These are phyloP conservation scores for Penicillium sclerotiorum DNA, from an alignment of 2,329 filamentous ascomycete genomes.

Conservation along the genomic window DNA sequence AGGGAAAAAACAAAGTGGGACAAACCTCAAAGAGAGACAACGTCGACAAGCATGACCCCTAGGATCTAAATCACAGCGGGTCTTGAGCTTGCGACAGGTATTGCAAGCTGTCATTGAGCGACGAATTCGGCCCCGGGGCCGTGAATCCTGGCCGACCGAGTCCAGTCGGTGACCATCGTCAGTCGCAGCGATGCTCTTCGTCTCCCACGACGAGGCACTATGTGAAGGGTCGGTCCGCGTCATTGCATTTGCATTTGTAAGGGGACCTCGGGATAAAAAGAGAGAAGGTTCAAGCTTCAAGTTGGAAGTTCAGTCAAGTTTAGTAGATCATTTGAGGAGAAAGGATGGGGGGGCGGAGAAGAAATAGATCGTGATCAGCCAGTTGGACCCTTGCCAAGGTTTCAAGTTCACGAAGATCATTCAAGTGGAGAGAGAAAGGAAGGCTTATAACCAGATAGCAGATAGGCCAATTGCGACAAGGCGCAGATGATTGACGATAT, in stretches of 20 bases:
- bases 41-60: constrained; percentile 40
- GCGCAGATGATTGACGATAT: constrained; percentile 27
- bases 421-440: constrained; percentile 22
- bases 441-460: constrained; percentile 30
- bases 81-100: constrained; percentile 42
- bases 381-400: constrained; percentile 22
- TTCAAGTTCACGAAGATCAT: constrained; percentile 25
- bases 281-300: background rate
- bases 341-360: constrained; percentile 4
- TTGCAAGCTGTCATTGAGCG: constrained; percentile 42
- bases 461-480: constrained; percentile 30
- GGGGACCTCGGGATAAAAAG: background rate
- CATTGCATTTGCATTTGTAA: constrained; percentile 23
- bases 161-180: constrained; percentile 28
- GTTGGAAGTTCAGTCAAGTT: too few species aligned
- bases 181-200: constrained; percentile 25
- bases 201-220: constrained; percentile 32
- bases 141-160: constrained; percentile 28
- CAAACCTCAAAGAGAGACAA: constrained; percentile 39
- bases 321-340: constrained; percentile 2
- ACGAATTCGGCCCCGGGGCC: constrained; percentile 37
- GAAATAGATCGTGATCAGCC: constrained; percentile 14
- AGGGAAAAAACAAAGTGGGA: constrained; percentile 2
- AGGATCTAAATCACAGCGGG: constrained; percentile 39
- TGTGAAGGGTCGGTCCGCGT: constrained; percentile 29